Base-by-base conservation (phyloP, 2,329 filamentous ascomycete genomes). In the Neofusicoccum sp. region DNA sequence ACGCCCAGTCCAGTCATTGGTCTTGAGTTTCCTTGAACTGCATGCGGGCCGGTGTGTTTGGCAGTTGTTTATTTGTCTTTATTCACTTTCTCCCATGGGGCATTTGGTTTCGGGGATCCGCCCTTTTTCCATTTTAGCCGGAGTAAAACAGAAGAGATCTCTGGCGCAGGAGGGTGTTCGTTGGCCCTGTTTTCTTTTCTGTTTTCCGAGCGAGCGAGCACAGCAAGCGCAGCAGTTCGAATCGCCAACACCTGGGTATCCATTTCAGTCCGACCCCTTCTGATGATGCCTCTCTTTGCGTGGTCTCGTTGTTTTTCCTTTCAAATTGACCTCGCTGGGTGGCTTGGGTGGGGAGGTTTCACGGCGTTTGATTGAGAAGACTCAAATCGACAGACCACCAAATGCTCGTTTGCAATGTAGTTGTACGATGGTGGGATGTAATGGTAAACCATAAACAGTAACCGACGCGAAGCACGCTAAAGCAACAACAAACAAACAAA, bases 1-100 rank as follows among this genome's bases (percentile, higher is more conserved):
- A 33, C 30, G 16, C 51, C 28, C 14, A 49, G 40, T 53, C 26
- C 40, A 28, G 51, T 33, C 51, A 24, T 33, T 38, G 33, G 48
- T 58, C 54, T 34, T 38, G 38, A 38, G 26, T 53, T 53, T 44
- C 38, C 31, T 33, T 44, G 14, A 47, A 45, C 47, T 60, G 58
- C 58, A 60, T 60, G 58, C 45, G 31, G 58, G 33, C 47, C 58
- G 58, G 58, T 60, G 58, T 41, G 47, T 43, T 53, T 33, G 58
- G 58, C 53, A 59, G 34, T 49, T n/a, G n/a, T 59, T 59, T 59
- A 49, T 31, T 47, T 33, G 9, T 14, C 33, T 49, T 49, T 44
- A n/a, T 49, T 33, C 51, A 16, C 36, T 20, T 36, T 59, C 57
- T 59, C 51, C 12, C 43, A 31, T n/a, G 28, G 38, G 49, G 11